A percentile compares a stretch with the other conserved stretches of the same genome.
Conservation (phyloP, 805 yeast genomes). For the Candida ovalis region DNA sequence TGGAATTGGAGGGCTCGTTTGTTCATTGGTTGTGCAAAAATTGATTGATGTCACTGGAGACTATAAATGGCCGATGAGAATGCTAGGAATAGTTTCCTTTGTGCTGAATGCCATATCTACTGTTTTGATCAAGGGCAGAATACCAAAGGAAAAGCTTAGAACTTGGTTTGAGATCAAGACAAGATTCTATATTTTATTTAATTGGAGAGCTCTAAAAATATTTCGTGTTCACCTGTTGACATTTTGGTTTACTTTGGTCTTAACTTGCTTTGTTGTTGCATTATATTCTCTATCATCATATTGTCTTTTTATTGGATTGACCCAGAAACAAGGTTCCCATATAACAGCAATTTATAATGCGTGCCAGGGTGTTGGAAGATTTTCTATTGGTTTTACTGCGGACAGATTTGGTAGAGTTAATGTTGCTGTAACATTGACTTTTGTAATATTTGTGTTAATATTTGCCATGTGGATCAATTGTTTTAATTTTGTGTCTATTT, state of each 20-base stretch:
- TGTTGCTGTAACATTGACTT: slow-evolving; percentile 34
- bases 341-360: slow-evolving; percentile 45
- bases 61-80: slow-evolving; percentile 42
- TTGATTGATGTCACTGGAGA: slow-evolving; percentile 37
- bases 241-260: slow-evolving; percentile 30
- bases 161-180: slow-evolving; percentile 15
- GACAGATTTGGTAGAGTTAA: slow-evolving; percentile 47
- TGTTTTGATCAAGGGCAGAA: slow-evolving; percentile 43
- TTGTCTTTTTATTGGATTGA: slow-evolving; percentile 44
- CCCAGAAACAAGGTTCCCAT: slow-evolving; percentile 41
- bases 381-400: slow-evolving; percentile 43
- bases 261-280: slow-evolving; percentile 42
- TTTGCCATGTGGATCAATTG: slow-evolving; percentile 45
- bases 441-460: slow-evolving; percentile 33
- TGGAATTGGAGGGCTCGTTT: slow-evolving; percentile 43
- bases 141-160: slow-evolving; percentile 12
- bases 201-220: slow-evolving; percentile 15
- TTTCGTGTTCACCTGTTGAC: slow-evolving; percentile 15
- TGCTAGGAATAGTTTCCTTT: slow-evolving; percentile 39
- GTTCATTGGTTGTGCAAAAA: slow-evolving; percentile 33
- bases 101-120: slow-evolving; percentile 36
- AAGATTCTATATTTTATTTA: slow-evolving; percentile 17
- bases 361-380: slow-evolving; percentile 47
- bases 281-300: slow-evolving; percentile 47
- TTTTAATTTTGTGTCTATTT: slow-evolving; percentile 32